Evolutionary conservation across 768 basidiomycete genomes (phyloP), one percentile per base, ranked within the genome.

Genomic region (Paxillus ammoniavirescens): DNA sequence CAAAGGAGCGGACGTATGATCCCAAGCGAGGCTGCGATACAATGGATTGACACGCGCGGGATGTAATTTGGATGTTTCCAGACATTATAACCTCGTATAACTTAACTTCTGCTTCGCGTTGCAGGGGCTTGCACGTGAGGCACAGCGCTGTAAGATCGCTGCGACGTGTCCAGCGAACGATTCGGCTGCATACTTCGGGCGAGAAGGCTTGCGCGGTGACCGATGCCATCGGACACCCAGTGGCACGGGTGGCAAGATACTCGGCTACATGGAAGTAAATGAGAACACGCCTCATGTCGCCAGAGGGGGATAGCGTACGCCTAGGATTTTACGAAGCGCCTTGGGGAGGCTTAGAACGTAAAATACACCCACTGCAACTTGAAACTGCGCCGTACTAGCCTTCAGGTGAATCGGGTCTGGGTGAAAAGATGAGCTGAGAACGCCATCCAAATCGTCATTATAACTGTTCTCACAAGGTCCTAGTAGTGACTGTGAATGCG

Each of bases 1-100:
- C 71, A 55, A 83, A 75, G 3, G 68, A 64, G 30, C 69, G 73
- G 26, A 83, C 80, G 49, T 74, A 69, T 5, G 66, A 60, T 0
- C 73, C 82, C 23, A 77, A 61, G 36, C 72, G 68, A 46, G 71
- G 56, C 50, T 63, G 62, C 0, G 67, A 53, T 51, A 65, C 40
- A 50, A 85, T 50, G 36, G 78, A 66, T 42, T 65, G 63, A 49
- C 74, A 79, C 36, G 73, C 78, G 47, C 65, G 58, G 57, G 70
- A 70, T 14, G 70, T 65, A 42, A 64, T 55, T 18, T 65, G 52
- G 45, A 73, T 60, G 53, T 78, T 77, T 6, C 61, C 63, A 44
- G 80, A 71, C 55, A 69, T 61, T 52, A 81, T 50, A 21, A 62
- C 52, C 18, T 73, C 65, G 65, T 84, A 85, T 37, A 84, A 63